Conservation (phyloP, 768 basidiomycete genomes). For the Strobilomyces confusus region DNA sequence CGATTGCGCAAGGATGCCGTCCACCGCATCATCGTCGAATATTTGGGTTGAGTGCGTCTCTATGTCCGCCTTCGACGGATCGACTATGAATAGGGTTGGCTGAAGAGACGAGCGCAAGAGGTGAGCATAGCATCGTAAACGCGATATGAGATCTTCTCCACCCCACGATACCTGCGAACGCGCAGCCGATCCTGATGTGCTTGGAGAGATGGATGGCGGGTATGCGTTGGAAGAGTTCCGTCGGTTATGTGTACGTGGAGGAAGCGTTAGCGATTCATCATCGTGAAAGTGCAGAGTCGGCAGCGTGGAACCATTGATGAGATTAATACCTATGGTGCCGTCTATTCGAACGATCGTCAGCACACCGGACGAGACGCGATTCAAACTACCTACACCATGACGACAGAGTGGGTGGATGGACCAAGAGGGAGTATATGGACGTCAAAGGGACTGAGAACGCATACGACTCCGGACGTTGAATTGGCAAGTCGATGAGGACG, state of each 20-base stretch:
- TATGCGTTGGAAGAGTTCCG: slow-evolving; percentile 48
- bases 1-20: slow-evolving; percentile 79
- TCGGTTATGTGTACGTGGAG: slow-evolving; percentile 33
- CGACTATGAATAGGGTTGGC: slow-evolving; percentile 82
- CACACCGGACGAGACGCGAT: background rate
- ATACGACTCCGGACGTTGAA: slow-evolving; percentile 82
- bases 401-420: slow-evolving; percentile 77
- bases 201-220: slow-evolving; percentile 56
- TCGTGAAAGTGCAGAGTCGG: slow-evolving; percentile 96
- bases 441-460: slow-evolving; percentile 93
- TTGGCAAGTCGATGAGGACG: slow-evolving; percentile 81
- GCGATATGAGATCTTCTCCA: slow-evolving; percentile 79
- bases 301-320: slow-evolving; percentile 79
- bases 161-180: slow-evolving; percentile 64
- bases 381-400: slow-evolving; percentile 66
- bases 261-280: slow-evolving; percentile 77
- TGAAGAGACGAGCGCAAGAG: slow-evolving; percentile 84
- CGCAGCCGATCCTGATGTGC: slow-evolving; percentile 39
- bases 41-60: slow-evolving; percentile 85
- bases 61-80: slow-evolving; percentile 89
- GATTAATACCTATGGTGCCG: slow-evolving; percentile 85
- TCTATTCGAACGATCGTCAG: slow-evolving; percentile 41
- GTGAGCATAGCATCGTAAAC: slow-evolving; percentile 72
- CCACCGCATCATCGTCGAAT: slow-evolving; percentile 83
- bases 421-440: slow-evolving; percentile 84